Evolutionary conservation across 495 filamentous ascomycete genomes (phyloP).

Genomic region (Talaromyces borbonicus): DNA sequence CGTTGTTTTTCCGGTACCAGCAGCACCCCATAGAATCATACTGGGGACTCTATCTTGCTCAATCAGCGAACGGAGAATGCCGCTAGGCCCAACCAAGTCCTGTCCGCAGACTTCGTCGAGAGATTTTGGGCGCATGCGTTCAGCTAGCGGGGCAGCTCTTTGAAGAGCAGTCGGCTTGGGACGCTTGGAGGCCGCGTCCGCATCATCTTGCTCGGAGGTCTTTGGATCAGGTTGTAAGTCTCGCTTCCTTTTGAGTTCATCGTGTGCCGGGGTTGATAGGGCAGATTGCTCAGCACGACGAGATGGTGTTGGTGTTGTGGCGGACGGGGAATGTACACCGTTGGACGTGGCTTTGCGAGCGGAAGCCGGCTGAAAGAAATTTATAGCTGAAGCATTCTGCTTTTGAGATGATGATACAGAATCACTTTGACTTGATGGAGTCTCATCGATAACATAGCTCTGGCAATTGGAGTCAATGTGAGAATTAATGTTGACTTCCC

Average conservation of each 20-base stretch:
- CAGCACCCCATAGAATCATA: slow-evolving; percentile 90
- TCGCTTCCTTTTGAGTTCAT: slow-evolving; percentile 13
- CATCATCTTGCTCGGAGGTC: slow-evolving; percentile 1
- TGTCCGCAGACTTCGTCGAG: slow-evolving; percentile 88
- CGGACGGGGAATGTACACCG: slow-evolving; percentile 4
- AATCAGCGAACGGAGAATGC: slow-evolving; percentile 82
- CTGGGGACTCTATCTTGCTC: slow-evolving; percentile 79
- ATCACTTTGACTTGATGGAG: slow-evolving; percentile 28
- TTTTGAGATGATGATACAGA: slow-evolving; percentile 35
- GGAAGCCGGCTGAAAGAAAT: slow-evolving; percentile 70
- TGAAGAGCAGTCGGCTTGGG: slow-evolving; percentile 52
- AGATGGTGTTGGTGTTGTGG: slow-evolving; percentile 10
- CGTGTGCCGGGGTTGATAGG: slow-evolving; percentile 15
- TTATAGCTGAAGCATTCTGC: slow-evolving; percentile 39
- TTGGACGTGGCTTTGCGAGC: slow-evolving; percentile 29
- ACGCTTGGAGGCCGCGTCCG: slow-evolving; percentile 41
- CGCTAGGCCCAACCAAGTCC: slow-evolving; percentile 75
- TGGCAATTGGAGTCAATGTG: slow-evolving; percentile 85
- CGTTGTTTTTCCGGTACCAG: slow-evolving; percentile 93
- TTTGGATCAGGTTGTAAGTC: slow-evolving; percentile 9
- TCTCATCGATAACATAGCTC: slow-evolving; percentile 41
- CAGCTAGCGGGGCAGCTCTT: slow-evolving; percentile 73
- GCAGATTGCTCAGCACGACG: slow-evolving; percentile 21
- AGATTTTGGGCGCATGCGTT: slow-evolving; percentile 80
- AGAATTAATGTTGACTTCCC: slow-evolving; percentile 68